phyloP scores from a whole-genome alignment of 768 basidiomycete species.

The Boletus subparvulus region DNA sequence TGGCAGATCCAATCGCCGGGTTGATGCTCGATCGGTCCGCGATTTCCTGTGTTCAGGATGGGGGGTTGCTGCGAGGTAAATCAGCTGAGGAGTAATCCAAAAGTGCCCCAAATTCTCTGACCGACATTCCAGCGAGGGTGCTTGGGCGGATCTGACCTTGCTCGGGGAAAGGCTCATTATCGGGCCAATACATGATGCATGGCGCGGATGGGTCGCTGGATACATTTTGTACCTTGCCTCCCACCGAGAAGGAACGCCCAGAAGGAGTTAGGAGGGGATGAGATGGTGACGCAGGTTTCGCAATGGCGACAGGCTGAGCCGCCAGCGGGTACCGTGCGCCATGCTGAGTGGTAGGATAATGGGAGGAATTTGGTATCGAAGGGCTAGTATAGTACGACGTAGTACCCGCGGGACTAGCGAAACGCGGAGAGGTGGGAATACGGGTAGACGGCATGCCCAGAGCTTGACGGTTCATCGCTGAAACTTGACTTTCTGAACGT shows the following conservation, averaged over 20 bases:
- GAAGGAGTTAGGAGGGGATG: slow-evolving; percentile 81
- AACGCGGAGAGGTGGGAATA: slow-evolving; percentile 28
- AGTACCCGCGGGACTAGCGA: slow-evolving; percentile 17
- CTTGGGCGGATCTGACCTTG: slow-evolving; percentile 74
- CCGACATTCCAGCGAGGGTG: slow-evolving; percentile 52
- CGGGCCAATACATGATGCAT: slow-evolving; percentile 89
- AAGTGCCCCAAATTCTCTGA: slow-evolving; percentile 29
- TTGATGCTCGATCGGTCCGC: slow-evolving; percentile 85
- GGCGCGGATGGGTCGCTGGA: slow-evolving; percentile 69
- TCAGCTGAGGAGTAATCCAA: not conserved
- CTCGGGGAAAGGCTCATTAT: slow-evolving; percentile 82
- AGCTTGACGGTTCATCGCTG: slow-evolving; percentile 33
- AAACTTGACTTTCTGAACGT: slow-evolving; percentile 39
- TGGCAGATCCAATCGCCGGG: slow-evolving; percentile 81
- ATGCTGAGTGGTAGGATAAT: slow-evolving; percentile 27
- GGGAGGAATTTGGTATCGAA: slow-evolving; percentile 30
- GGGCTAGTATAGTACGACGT: slow-evolving; percentile 15
- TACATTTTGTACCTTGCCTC: slow-evolving; percentile 79
- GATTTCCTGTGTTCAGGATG: slow-evolving; percentile 86
- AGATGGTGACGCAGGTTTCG: slow-evolving; percentile 43
- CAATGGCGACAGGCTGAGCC: slow-evolving; percentile 16
- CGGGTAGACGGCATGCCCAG: slow-evolving; percentile 23
- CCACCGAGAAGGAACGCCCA: slow-evolving; percentile 70
- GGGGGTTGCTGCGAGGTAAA: slow-evolving; percentile 61
- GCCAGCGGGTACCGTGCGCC: slow-evolving; percentile 29